A percentile compares a stretch with the other conserved stretches of the same genome.
phyloP scores from a whole-genome alignment of 352 stramenopile genomes.

The Globisporangium carolinianum region DNA sequence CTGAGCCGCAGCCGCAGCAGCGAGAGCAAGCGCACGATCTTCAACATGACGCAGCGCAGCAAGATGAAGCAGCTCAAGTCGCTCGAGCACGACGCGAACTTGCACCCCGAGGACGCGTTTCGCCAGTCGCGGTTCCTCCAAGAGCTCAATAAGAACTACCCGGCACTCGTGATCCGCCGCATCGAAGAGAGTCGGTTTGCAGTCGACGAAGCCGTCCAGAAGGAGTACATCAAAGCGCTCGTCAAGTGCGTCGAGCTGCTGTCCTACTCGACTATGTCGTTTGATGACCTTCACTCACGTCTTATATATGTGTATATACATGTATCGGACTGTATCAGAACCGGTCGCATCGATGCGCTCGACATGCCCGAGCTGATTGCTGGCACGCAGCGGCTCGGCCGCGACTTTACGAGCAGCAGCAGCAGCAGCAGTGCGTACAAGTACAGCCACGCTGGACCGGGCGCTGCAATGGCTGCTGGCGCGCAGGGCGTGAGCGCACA shows the following conservation, averaged over 20 bases:
- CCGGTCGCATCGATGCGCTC: slow-evolving; percentile 69
- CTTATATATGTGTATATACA: background rate
- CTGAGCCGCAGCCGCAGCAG: background rate
- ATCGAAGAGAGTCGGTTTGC: slow-evolving; percentile 82
- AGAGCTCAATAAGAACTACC: slow-evolving; percentile 84
- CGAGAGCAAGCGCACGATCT: slow-evolving; percentile 52
- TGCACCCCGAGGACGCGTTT: slow-evolving; percentile 62
- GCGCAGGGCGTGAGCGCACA: slow-evolving; percentile 57
- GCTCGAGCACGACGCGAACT: slow-evolving; percentile 78
- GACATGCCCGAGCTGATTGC: slow-evolving; percentile 58
- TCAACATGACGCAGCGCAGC: slow-evolving; percentile 69
- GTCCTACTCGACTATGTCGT: background rate
- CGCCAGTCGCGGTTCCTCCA: slow-evolving; percentile 79
- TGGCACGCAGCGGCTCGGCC: slow-evolving; percentile 22
- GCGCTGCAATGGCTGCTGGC: slow-evolving; percentile 16
- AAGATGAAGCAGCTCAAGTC: slow-evolving; percentile 82
- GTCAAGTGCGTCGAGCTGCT: slow-evolving; percentile 40
- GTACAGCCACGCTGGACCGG: background rate
- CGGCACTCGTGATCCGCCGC: slow-evolving; percentile 74
- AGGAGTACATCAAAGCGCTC: slow-evolving; percentile 88
- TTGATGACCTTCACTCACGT: background rate
- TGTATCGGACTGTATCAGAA: slow-evolving; percentile 17
- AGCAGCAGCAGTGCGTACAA: background rate
- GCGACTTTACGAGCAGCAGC: background rate
- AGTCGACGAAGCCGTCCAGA: slow-evolving; percentile 71